These are phyloP conservation scores for Didymella glomerata DNA, from an alignment of 2,329 filamentous ascomycete species.

Conservation along the genomic window DNA sequence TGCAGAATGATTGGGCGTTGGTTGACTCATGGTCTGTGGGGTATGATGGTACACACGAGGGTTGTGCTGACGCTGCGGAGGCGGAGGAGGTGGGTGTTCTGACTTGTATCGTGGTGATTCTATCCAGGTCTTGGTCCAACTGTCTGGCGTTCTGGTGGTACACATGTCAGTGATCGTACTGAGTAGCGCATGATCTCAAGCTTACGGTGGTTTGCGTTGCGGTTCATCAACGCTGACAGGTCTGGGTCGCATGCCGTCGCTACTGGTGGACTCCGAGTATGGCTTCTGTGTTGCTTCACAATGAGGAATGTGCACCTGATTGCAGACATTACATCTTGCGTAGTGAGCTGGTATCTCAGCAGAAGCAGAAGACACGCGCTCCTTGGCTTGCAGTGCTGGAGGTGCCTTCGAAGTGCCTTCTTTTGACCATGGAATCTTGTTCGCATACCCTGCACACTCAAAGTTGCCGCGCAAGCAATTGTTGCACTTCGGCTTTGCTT, in stretches of 20 bases:
- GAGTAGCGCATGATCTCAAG: background rate
- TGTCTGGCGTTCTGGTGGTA: constrained; percentile 8
- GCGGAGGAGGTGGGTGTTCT: constrained; percentile 21
- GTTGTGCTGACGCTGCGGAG: constrained; percentile 39
- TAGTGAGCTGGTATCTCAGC: constrained; percentile 31
- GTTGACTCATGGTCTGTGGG: constrained; percentile 36
- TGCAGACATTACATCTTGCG: constrained; percentile 31
- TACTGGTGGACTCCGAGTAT: constrained; percentile 39
- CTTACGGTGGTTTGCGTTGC: constrained; percentile 40
- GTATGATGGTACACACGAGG: constrained; percentile 44
- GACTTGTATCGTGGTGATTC: constrained; percentile 15
- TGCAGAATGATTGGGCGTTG: constrained; percentile 30
- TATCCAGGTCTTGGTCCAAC: constrained; percentile 14
- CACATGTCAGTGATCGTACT: constrained; percentile 6
- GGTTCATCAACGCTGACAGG: constrained; percentile 58
- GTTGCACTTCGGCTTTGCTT: constrained; percentile 89
- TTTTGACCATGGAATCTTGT: constrained; percentile 80
- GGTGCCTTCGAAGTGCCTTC: constrained; percentile 65
- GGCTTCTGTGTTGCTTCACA: constrained; percentile 31
- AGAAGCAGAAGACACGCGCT: constrained; percentile 54
- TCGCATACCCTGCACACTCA: constrained; percentile 88
- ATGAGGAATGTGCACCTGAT: constrained; percentile 42
- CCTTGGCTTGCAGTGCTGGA: constrained; percentile 85
- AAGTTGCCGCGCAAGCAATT: constrained; percentile 94
- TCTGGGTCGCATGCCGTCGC: constrained; percentile 57